Percentiles rank a stretch among this genome's conserved stretches.
phyloP scores from a whole-genome alignment of 148 eudicot genomes.

The Rhododendron griersonianum region DNA sequence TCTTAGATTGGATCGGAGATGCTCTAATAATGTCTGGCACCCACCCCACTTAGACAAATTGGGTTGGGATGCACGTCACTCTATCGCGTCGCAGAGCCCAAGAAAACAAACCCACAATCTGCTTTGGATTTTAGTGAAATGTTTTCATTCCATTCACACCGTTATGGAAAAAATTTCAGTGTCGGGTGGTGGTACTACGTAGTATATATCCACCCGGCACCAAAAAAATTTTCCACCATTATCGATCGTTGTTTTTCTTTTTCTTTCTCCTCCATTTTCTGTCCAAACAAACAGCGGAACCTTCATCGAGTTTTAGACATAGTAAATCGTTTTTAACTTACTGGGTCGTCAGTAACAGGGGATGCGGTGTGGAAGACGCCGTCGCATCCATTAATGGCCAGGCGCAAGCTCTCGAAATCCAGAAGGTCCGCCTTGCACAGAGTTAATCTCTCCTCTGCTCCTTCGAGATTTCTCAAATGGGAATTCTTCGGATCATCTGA shows the following conservation, averaged over 20 bases:
- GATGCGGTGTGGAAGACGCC: slow-evolving; percentile 97
- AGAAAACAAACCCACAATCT: background rate
- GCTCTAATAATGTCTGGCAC: background rate
- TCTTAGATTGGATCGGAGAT: too few relatives aligned
- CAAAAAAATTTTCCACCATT: too few relatives aligned
- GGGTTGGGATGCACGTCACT: background rate
- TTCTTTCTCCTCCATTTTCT: background rate
- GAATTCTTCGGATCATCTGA: slow-evolving; percentile 83
- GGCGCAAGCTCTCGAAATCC: slow-evolving; percentile 65
- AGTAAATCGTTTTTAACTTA: slow-evolving; percentile 12
- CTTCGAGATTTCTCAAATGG: slow-evolving; percentile 81
- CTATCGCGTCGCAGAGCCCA: background rate
- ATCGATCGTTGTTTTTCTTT: background rate
- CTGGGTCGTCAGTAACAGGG: slow-evolving; percentile 94
- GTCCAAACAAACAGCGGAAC: background rate
- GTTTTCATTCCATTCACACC: background rate
- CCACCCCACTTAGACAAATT: background rate
- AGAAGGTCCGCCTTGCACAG: slow-evolving; percentile 78
- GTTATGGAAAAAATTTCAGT: background rate
- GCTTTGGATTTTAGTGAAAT: background rate
- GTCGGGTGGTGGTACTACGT: too few relatives aligned
- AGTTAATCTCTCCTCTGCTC: slow-evolving; percentile 77
- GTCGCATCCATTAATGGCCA: slow-evolving; percentile 73
- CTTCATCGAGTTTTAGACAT: background rate
- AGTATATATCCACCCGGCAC: too few relatives aligned